Base-by-base conservation (phyloP, 352 stramenopile genomes). In the Pythium phragmitis region DNA sequence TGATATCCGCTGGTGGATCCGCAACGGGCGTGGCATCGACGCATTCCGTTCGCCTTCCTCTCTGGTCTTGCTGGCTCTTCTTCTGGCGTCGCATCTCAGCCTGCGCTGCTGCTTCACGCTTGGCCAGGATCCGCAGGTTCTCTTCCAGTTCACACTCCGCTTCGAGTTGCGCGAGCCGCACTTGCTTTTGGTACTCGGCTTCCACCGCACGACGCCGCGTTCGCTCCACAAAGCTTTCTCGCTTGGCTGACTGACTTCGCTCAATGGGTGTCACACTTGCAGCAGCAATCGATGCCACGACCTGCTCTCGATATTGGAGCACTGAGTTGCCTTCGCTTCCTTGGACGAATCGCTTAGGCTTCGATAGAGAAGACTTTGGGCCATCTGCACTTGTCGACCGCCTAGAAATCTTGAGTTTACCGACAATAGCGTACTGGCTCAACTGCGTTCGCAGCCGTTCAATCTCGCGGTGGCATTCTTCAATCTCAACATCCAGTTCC, bases 61-160 rank as follows among this genome's bases (percentile, higher is more conserved):
- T 28, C 19, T 16, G 33, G 5, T 49, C 42, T 23, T 53, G 37
- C 34, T 64, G 47, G 36, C 67, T 43, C 6, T 68, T 57, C 7
- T 68, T 57, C 33, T 74, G 67, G 39, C 37, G 51, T 23, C 54
- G 46, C 14, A 54, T 48, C 5, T 70, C 43, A 54, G 57, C 48
- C 53, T 73, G 37, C 63, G 64, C 33, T 64, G 65, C 2, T 11
- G 74, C 77, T 41, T 84, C 73, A 0, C 80, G 71, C 37, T 69
- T 77, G 16, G 74, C 74, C 61, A 81, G 77, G 57, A 91, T 86
- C 14, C 78, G 75, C 36, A 91, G 53, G 45, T 91, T 91, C 55
- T 91, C 82, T 58, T 91, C 79, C 19, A 91, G 56, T 52, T 91
- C 82, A 47, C 82, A 91, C 60, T 91, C 78, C 2, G 77, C 78